Percentiles rank a stretch among this genome's conserved stretches.
Conservation (phyloP, 305 asterid genomes). For the Salvia sclarea region DNA sequence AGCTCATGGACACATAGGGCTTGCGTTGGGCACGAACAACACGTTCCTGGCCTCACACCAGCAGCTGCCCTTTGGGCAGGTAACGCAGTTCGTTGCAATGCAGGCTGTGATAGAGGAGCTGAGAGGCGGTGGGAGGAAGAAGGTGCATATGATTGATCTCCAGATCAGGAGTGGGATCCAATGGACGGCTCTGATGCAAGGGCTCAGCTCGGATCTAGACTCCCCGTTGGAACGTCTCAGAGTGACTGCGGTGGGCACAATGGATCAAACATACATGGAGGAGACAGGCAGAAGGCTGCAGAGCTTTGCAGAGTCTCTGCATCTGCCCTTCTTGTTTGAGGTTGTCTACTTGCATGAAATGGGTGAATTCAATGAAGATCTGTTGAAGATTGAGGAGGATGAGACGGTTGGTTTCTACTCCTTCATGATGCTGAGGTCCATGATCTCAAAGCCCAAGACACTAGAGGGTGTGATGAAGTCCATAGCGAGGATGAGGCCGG, state of each 20-base stretch:
- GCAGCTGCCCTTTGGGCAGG: constrained; percentile 54
- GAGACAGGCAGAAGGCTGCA: constrained; percentile 49
- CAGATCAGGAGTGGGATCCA: constrained; percentile 68
- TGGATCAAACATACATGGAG: constrained; percentile 39
- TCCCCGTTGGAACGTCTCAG: constrained; percentile 36
- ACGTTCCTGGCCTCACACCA: constrained; percentile 53
- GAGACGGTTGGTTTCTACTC: constrained; percentile 55
- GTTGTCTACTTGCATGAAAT: constrained; percentile 44
- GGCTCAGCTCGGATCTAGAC: constrained; percentile 48
- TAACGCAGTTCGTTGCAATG: constrained; percentile 52
- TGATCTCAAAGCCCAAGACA: constrained; percentile 43
- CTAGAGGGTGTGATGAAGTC: constrained; percentile 46
- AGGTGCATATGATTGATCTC: constrained; percentile 65
- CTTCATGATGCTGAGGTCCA: constrained; percentile 40
- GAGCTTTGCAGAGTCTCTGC: constrained; percentile 52
- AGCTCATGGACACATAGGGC: background rate
- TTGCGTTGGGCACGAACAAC: constrained; percentile 42
- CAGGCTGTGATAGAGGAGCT: constrained; percentile 55
- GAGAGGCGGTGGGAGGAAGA: constrained; percentile 16
- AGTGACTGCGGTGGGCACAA: constrained; percentile 55
- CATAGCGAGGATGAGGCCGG: constrained; percentile 41
- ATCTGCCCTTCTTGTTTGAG: constrained; percentile 46
- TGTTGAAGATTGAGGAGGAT: constrained; percentile 36
- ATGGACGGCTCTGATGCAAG: constrained; percentile 67
- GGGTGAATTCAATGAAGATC: constrained; percentile 42